Percentiles rank a stretch among this genome's conserved stretches.
Conservation (phyloP, 306 rosid genomes). For the Cucurbita argyrosperma region DNA sequence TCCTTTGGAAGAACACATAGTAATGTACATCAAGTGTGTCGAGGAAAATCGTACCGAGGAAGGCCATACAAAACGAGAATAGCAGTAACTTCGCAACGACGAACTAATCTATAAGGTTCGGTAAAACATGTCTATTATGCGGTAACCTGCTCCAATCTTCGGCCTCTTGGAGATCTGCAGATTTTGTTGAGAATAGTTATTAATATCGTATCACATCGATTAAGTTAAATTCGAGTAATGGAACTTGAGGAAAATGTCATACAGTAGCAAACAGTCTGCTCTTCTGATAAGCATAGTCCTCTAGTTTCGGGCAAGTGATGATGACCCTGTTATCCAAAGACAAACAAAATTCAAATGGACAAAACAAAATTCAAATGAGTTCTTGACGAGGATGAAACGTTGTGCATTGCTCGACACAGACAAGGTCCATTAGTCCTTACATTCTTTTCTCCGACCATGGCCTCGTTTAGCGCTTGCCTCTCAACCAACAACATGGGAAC, state of each 20-base stretch:
- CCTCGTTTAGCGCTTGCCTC: constrained; percentile 95
- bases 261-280: constrained; percentile 83
- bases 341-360: constrained; percentile 6
- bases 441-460: constrained; percentile 94
- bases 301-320: constrained; percentile 94
- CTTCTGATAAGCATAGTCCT: constrained; percentile 97
- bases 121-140: constrained; percentile 74
- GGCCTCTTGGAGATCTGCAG: constrained; percentile 75
- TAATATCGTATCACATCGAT: neutral
- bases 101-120: constrained; percentile 67
- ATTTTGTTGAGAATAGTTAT: neutral
- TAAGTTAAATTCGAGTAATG: neutral
- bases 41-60: constrained; percentile 52
- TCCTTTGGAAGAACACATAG: neutral
- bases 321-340: constrained; percentile 68
- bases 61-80: constrained; percentile 90
- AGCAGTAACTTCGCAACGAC: constrained; percentile 89
- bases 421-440: constrained; percentile 16
- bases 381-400: neutral
- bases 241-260: constrained; percentile 8
- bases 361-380: too few species aligned
- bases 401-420: neutral
- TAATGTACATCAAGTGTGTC: neutral
- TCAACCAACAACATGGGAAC: constrained; percentile 99
- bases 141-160: constrained; percentile 61